Percentiles rank a stretch among this genome's conserved stretches.
phyloP scores from a whole-genome alignment of 148 eudicot genomes.

The Vaccinium macrocarpon region DNA sequence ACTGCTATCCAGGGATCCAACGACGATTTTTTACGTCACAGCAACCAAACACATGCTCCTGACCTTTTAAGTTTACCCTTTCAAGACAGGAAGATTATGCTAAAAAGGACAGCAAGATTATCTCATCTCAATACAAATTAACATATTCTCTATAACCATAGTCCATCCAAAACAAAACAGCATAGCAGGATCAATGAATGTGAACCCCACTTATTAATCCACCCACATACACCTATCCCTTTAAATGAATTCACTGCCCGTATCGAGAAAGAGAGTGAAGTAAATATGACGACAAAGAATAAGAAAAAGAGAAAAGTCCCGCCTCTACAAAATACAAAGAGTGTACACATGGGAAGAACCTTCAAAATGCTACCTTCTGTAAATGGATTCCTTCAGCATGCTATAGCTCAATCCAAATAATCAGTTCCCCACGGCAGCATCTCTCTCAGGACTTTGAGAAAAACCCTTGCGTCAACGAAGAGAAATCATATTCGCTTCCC shows the following conservation, averaged over 20 bases:
- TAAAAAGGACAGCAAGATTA: not conserved
- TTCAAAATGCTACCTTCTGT: slow-evolving; percentile 16
- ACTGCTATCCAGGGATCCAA: not conserved
- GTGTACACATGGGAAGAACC: slow-evolving; percentile 26
- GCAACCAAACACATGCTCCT: not conserved
- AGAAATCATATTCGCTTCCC: slow-evolving; percentile 73
- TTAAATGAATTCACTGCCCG: slow-evolving; percentile 26
- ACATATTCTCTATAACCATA: not conserved
- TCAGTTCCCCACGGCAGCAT: not conserved
- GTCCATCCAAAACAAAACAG: not conserved
- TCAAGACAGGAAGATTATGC: not conserved
- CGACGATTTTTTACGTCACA: not conserved
- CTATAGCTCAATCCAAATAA: slow-evolving; percentile 10
- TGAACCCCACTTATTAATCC: slow-evolving; percentile 25
- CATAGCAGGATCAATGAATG: not conserved
- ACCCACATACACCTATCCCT: slow-evolving; percentile 16
- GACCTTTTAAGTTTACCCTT: not conserved
- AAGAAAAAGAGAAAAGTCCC: slow-evolving; percentile 15
- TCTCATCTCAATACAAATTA: slow-evolving; percentile 14
- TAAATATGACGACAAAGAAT: not conserved
- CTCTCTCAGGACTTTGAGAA: slow-evolving; percentile 65
- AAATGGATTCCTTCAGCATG: not conserved
- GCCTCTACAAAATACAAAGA: slow-evolving; percentile 30
- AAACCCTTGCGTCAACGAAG: slow-evolving; percentile 88
- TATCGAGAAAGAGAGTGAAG: not conserved